Evolutionary conservation across 2,329 filamentous ascomycete species (phyloP), one percentile per base, ranked within the genome.

Genomic region (Drechslerella coelobrocha): DNA sequence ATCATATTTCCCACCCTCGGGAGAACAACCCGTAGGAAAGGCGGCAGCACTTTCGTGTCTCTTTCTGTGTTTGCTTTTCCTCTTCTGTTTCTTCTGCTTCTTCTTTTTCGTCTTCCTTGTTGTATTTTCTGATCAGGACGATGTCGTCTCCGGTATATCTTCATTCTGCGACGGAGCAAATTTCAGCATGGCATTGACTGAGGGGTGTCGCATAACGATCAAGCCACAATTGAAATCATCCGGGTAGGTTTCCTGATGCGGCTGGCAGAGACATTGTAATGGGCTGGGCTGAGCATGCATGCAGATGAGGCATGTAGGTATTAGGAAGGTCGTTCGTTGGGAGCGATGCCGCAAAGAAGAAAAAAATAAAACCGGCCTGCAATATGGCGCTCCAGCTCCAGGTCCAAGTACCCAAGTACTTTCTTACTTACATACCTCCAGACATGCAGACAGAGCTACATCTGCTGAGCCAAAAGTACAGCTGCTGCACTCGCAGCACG

Each of bases 241-340:
- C 61, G 61, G 53, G 39, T 57, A 43, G 61, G 2, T 65, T 65
- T 65, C 53, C 61, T 59, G 47, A 48, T 56, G 34, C 34, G 34
- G 34, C 31, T 29, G 23, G 55, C 27, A 48, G 29, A n/a, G 34
- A 39, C 34, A 47, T 56, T 56, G 45, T 17, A 37, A 21, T 45
- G 17, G 41, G 14, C 23, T n/a, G 39, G 54, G 56, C 56, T 61
- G 56, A 41, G 56, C 10, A 26, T 45, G 31, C 14, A 34, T 6
- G 34, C 12, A 10, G 34, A 39, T n/a, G 54, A 61, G n/a, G 27
- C 34, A 10, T n/a, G 8, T 37, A 34, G 12, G 14, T 19, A 41
- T 41, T 37, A 59, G 56, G 56, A 61, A 61, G 56, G 56, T 51
- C 56, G 27, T 34, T 31, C 26, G 43, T 21, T 10, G 39, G 14